Evolutionary conservation across 2,329 filamentous ascomycete genomes (phyloP).

Genomic region (Cladophialophora carrionii): DNA sequence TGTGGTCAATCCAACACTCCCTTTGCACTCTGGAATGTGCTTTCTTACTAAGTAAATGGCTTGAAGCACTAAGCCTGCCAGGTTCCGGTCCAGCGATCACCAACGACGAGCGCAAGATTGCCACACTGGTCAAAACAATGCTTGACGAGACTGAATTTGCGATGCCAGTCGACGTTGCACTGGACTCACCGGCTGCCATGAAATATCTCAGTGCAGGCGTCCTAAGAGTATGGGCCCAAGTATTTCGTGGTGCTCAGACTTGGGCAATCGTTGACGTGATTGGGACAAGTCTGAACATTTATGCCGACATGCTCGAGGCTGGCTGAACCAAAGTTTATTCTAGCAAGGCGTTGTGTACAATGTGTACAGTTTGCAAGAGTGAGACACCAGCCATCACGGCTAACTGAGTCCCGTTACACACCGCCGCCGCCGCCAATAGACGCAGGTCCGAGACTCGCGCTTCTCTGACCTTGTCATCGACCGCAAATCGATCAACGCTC

Average conservation of each 20-base stretch:
- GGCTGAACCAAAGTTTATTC: conserved; percentile 21
- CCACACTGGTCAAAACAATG: conserved; percentile 47
- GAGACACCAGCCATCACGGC: background rate
- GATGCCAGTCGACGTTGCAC: conserved; percentile 28
- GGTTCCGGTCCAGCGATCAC: conserved; percentile 43
- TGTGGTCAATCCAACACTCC: conserved; percentile 49
- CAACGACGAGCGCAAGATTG: conserved; percentile 47
- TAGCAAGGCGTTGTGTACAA: background rate
- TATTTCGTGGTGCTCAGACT: conserved; percentile 50
- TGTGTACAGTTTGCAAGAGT: background rate
- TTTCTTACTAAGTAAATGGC: conserved; percentile 48
- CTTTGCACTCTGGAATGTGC: conserved; percentile 48
- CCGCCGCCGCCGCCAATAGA: too few relatives aligned
- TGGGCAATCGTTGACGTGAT: conserved; percentile 51
- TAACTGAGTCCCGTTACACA: background rate
- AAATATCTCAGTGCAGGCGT: conserved; percentile 48
- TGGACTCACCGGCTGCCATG: conserved; percentile 41
- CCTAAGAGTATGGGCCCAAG: conserved; percentile 48
- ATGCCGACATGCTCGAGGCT: conserved; percentile 47
- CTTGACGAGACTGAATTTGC: conserved; percentile 46
- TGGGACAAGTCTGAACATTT: conserved; percentile 47
- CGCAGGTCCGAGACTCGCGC: background rate
- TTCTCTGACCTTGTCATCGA: background rate
- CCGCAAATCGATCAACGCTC: background rate
- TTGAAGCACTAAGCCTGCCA: conserved; percentile 43